phyloP scores from a whole-genome alignment of 108 stramenopile genomes.

The Bacterosira constricta region DNA sequence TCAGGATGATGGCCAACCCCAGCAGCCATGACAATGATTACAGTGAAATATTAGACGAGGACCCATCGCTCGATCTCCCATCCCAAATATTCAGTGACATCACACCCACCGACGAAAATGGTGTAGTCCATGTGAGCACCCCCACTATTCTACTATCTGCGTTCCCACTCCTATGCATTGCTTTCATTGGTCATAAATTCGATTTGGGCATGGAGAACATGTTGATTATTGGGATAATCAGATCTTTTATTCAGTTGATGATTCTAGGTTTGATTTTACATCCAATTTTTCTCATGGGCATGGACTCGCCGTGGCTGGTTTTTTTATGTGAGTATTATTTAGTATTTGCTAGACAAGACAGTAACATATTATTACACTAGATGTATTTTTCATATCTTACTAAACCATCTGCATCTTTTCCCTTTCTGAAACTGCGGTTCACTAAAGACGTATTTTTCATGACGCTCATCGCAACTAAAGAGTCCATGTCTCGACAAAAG shows the following conservation, averaged over 20 bases:
- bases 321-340: constrained; percentile 38
- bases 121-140: constrained; percentile 40
- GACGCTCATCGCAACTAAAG: constrained; percentile 75
- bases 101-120: not conserved
- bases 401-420: too few relatives aligned
- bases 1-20: too few relatives aligned
- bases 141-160: constrained; percentile 33
- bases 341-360: too few relatives aligned
- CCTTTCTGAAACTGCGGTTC: too few relatives aligned
- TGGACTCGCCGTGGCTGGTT: constrained; percentile 43
- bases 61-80: not conserved
- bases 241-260: constrained; percentile 75
- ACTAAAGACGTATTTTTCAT: constrained; percentile 61
- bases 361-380: not conserved
- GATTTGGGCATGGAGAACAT: constrained; percentile 29
- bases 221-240: constrained; percentile 28
- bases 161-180: constrained; percentile 32
- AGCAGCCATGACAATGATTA: too few relatives aligned
- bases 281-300: constrained; percentile 74
- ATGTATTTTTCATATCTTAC: not conserved
- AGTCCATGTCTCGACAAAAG: constrained; percentile 65
- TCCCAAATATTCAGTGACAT: not conserved
- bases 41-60: too few relatives aligned
- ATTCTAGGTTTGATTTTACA: constrained; percentile 75
- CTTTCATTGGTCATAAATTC: constrained; percentile 19